Evolutionary conservation across 2,329 filamentous ascomycete species (phyloP), one percentile per base, ranked within the genome.

Genomic region (Ceratocystis alfenasii): DNA sequence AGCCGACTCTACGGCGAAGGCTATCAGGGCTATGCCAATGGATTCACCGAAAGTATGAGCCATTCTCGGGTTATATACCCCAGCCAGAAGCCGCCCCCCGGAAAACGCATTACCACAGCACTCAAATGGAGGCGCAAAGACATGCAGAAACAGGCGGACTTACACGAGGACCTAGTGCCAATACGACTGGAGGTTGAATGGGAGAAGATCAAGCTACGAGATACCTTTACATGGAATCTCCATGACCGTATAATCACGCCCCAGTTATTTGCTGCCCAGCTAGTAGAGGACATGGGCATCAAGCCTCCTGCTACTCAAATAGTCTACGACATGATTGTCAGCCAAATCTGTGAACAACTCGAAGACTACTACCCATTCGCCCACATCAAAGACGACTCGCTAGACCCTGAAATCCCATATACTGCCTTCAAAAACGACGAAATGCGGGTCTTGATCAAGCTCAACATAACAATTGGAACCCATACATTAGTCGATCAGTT

Each of bases 201-300:
- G 82, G 93, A 97, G 70, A 96, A 95, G 78, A 84, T 97, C 71
- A 94, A 94, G 76, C 81, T 99, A 68, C 88, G 94, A 74, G 94
- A 99, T 75, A 97, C 94, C 0, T 96, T 99, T 71, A 97, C 94
- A 2, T 99, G 93, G 92, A 99, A 99, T 75, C 81, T 97, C 45
- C 90, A 96, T 76, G 94, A 99, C 74, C 87, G 92, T 67, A 82
- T 94, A 12, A 83, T 95, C 2, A 81, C 84, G 25, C 84, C 87
- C 22, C 88, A 95, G 66, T 75, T 94, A 10, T 97, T 97, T 74
- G 89, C 92, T 0, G 85, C 90, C 67, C 91, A 94, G 74, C 80
- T 99, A 22, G 84, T 97, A 5, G 94, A 99, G 75, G 94, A 99
- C 73, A 83, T 99, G 72, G 89, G 90, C 2, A 76, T 89, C 33